Conservation (phyloP, 2,329 filamentous ascomycete genomes). For the Arthrobotrys conoides region DNA sequence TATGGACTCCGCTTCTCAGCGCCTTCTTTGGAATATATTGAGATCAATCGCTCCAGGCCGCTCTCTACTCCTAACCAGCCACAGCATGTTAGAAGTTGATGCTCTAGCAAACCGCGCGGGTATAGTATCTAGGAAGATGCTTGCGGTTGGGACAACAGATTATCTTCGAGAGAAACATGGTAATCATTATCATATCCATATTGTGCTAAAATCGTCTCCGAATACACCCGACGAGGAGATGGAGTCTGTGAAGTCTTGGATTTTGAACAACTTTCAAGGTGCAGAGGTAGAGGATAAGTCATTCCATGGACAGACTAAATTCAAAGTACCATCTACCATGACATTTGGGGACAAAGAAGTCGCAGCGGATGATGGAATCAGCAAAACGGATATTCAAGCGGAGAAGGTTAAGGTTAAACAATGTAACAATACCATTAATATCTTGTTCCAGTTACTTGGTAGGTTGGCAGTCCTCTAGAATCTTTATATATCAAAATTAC, state of each 20-base stretch:
- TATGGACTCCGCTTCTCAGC: constrained; percentile 90
- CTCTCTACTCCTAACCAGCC: constrained; percentile 89
- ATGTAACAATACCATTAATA: constrained; percentile 63
- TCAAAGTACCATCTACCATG: constrained; percentile 76
- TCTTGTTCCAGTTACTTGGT: constrained; percentile 62
- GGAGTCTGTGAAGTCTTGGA: constrained; percentile 76
- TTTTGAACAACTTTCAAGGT: constrained; percentile 73
- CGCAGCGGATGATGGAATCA: constrained; percentile 61
- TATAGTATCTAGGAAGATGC: constrained; percentile 87
- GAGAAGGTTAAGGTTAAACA: constrained; percentile 47
- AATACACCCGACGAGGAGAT: constrained; percentile 80
- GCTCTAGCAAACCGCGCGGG: constrained; percentile 86
- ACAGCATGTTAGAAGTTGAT: constrained; percentile 96
- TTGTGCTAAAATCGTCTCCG: constrained; percentile 82
- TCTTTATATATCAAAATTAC: not conserved
- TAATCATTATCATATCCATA: constrained; percentile 83
- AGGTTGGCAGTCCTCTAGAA: constrained; percentile 2
- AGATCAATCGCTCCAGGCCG: constrained; percentile 80
- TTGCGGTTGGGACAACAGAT: constrained; percentile 83
- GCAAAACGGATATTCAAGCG: constrained; percentile 43
- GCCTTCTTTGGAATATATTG: constrained; percentile 92
- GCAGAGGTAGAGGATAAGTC: constrained; percentile 80
- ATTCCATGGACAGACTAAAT: constrained; percentile 90
- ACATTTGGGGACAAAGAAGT: constrained; percentile 63
- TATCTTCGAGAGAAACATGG: constrained; percentile 81